These are phyloP conservation scores for Fusarium caatingaense DNA, from an alignment of 2,329 filamentous ascomycete genomes.

Conservation along the genomic window DNA sequence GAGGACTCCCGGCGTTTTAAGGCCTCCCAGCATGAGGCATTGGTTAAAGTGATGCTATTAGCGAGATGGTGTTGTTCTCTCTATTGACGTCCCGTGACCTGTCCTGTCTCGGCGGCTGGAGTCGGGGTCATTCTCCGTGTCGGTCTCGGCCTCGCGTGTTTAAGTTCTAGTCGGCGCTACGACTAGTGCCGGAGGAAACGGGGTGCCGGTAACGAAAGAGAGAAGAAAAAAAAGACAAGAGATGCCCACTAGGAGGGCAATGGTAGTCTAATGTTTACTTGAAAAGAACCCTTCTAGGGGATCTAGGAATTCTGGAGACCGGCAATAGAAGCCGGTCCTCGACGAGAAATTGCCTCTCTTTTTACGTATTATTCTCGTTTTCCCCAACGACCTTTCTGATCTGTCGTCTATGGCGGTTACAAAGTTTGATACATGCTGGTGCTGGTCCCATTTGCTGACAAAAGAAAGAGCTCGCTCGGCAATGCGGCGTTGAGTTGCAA, in stretches of 20 bases:
- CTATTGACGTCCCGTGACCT: constrained; percentile 1
- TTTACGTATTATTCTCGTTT: constrained; percentile 13
- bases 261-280: constrained; percentile 25
- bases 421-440: not conserved
- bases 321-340: constrained; percentile 32
- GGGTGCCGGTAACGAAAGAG: constrained; percentile 31
- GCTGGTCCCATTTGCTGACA: not conserved
- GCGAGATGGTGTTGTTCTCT: not conserved
- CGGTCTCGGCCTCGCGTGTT: constrained; percentile 39
- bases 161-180: constrained; percentile 35
- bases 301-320: constrained; percentile 30
- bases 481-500: constrained; percentile 11
- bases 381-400: not conserved
- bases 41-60: not conserved
- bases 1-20: constrained; percentile 6
- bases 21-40: not conserved
- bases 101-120: constrained; percentile 23
- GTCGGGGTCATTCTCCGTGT: constrained; percentile 30
- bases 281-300: constrained; percentile 26
- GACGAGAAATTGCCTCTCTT: constrained; percentile 27
- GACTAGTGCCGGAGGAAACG: constrained; percentile 38
- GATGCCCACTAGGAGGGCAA: constrained; percentile 25
- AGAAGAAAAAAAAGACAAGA: not conserved
- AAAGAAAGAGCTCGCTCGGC: constrained; percentile 1
- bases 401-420: constrained; percentile 12